A percentile compares a stretch with the other conserved stretches of the same genome.
Evolutionary conservation across 495 filamentous ascomycete species (phyloP).

Genomic region (Chlorociboria aeruginascens): DNA sequence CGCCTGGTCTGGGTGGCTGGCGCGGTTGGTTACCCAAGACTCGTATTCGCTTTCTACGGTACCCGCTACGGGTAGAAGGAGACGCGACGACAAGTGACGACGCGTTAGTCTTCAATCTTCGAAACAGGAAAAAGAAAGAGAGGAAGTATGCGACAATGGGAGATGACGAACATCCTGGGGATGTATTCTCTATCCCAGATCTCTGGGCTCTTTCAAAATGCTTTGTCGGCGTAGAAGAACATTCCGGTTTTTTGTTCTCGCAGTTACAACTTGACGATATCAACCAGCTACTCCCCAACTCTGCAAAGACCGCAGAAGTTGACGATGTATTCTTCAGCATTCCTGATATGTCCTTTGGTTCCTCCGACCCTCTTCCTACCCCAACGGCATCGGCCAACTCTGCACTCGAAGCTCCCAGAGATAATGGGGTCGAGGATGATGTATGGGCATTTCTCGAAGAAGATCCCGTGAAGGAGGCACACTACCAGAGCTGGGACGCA

Average conservation of each 20-base stretch:
- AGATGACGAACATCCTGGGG: constrained; percentile 31
- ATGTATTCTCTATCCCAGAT: constrained; percentile 63
- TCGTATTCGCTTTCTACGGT: no score
- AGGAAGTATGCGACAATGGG: constrained; percentile 29
- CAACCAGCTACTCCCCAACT: constrained; percentile 6
- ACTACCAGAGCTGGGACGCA: constrained; percentile 61
- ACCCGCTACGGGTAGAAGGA: background rate
- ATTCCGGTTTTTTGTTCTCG: constrained; percentile 14
- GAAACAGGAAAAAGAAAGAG: no score
- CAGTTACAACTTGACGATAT: constrained; percentile 16
- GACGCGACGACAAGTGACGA: constrained; percentile 7
- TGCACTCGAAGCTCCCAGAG: background rate
- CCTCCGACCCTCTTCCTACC: constrained; percentile 2
- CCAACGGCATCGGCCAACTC: constrained; percentile 2
- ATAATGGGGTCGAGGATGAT: constrained; percentile 27
- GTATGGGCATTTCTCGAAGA: constrained; percentile 40
- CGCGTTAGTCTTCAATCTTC: constrained; percentile 9
- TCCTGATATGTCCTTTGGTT: constrained; percentile 15
- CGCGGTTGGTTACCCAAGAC: no score
- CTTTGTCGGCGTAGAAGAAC: constrained; percentile 2
- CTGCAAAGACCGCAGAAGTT: constrained; percentile 1
- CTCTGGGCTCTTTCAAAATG: constrained; percentile 35
- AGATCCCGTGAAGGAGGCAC: constrained; percentile 20
- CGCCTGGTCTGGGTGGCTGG: no score
- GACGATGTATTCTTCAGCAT: constrained; percentile 16